phyloP scores from a whole-genome alignment of 495 filamentous ascomycete genomes.

The Pyrenula massariospora region DNA sequence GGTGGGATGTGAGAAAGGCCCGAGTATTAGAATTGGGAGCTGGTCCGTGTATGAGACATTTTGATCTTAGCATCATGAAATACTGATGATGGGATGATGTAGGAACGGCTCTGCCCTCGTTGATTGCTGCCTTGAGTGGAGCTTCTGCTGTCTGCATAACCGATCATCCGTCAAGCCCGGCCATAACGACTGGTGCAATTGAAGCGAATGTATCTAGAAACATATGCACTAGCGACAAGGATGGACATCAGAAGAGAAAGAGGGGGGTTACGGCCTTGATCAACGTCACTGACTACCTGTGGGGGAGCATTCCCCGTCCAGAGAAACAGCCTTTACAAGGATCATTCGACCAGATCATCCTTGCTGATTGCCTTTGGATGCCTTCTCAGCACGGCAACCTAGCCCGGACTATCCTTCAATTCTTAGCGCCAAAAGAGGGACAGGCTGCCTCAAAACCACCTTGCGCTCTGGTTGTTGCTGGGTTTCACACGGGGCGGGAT shows the following conservation, averaged over 20 bases:
- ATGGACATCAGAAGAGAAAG: not conserved
- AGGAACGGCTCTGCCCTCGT: slow-evolving; percentile 67
- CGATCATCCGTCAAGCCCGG: slow-evolving; percentile 65
- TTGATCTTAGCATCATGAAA: not conserved
- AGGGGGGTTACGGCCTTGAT: slow-evolving; percentile 8
- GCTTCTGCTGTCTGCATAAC: slow-evolving; percentile 54
- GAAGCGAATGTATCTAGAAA: slow-evolving; percentile 48
- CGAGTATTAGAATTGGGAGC: slow-evolving; percentile 49
- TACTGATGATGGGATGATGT: slow-evolving; percentile 1
- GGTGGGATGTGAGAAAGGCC: slow-evolving; percentile 40
- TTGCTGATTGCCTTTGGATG: slow-evolving; percentile 86
- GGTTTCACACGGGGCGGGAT: slow-evolving; percentile 73
- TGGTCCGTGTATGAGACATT: slow-evolving; percentile 28
- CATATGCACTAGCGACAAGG: slow-evolving; percentile 16
- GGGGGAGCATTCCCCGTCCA: slow-evolving; percentile 50
- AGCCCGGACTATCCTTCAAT: slow-evolving; percentile 54
- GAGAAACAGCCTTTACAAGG: slow-evolving; percentile 39
- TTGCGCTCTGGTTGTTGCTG: slow-evolving; percentile 47
- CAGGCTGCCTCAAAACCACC: not conserved
- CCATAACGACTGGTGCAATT: slow-evolving; percentile 45
- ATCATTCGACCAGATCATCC: slow-evolving; percentile 57
- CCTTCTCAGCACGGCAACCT: slow-evolving; percentile 63
- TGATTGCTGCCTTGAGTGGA: slow-evolving; percentile 52
- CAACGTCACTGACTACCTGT: slow-evolving; percentile 47
- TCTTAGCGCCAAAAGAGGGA: slow-evolving; percentile 34